These are phyloP conservation scores for Pythium folliculosum DNA, from an alignment of 352 stramenopile species.

Conservation along the genomic window DNA sequence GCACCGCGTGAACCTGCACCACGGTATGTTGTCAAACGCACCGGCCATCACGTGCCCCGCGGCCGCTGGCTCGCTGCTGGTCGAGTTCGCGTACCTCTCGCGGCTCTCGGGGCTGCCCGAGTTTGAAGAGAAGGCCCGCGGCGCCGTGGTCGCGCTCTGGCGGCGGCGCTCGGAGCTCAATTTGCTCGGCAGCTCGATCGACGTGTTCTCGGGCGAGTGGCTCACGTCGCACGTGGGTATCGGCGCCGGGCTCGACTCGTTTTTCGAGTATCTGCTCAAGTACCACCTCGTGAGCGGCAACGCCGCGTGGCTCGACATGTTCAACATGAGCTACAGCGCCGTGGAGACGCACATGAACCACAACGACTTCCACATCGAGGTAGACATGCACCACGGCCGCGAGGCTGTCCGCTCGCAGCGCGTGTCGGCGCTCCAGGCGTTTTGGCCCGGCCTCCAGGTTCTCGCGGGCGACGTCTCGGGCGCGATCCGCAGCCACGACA, in stretches of 20 bases:
- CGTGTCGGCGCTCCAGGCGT: slow-evolving; percentile 92
- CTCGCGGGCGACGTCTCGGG: slow-evolving; percentile 91
- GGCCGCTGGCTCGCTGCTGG: slow-evolving; percentile 93
- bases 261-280: slow-evolving; percentile 99
- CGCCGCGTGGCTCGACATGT: slow-evolving; percentile 91
- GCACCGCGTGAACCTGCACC: slow-evolving; percentile 94
- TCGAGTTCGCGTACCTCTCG: slow-evolving; percentile 97
- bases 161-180: slow-evolving; percentile 77
- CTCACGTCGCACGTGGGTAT: slow-evolving; percentile 81
- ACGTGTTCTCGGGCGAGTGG: slow-evolving; percentile 89
- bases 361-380: slow-evolving; percentile 77
- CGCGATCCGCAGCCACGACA: slow-evolving; percentile 91
- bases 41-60: slow-evolving; percentile 94
- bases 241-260: slow-evolving; percentile 95
- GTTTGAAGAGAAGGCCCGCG: slow-evolving; percentile 64
- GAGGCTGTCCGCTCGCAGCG: slow-evolving; percentile 54
- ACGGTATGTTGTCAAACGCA: slow-evolving; percentile 59
- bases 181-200: slow-evolving; percentile 95
- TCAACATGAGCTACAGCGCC: slow-evolving; percentile 80
- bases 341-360: slow-evolving; percentile 81
- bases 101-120: slow-evolving; percentile 53
- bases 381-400: slow-evolving; percentile 84
- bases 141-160: slow-evolving; percentile 80
- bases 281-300: slow-evolving; percentile 96
- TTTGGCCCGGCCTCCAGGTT: slow-evolving; percentile 97